These are phyloP conservation scores for Sphaerulina populicola DNA, from an alignment of 2,329 filamentous ascomycete genomes.

Conservation along the genomic window DNA sequence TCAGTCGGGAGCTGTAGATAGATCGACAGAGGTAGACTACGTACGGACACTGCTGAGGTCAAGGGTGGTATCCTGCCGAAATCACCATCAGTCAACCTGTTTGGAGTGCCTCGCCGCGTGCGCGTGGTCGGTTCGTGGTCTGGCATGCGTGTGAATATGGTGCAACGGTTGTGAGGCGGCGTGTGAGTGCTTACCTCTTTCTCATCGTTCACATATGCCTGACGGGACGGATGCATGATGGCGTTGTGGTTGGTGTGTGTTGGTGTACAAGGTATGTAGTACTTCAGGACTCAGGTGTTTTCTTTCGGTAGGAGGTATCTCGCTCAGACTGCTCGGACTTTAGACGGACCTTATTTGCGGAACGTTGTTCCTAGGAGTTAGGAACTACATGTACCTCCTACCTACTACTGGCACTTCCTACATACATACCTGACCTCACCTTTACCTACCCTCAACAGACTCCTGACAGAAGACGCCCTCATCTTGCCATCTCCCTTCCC, in stretches of 20 bases:
- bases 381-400: no score
- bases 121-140: background rate
- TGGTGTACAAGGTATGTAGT: background rate
- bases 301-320: no score
- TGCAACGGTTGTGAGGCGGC: conserved; percentile 7
- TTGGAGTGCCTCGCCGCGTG: background rate
- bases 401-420: no score
- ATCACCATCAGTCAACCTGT: conserved; percentile 23
- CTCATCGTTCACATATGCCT: background rate
- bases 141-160: conserved; percentile 29
- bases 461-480: background rate
- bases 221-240: background rate
- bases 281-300: no score
- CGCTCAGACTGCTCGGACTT: no score
- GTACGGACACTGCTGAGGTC: conserved; percentile 56
- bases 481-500: background rate
- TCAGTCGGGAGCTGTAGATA: background rate
- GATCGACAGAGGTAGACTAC: conserved; percentile 27
- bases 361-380: no score
- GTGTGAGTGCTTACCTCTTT: background rate
- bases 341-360: no score
- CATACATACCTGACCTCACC: no score
- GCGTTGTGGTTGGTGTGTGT: background rate
- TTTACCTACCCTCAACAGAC: background rate
- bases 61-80: conserved; percentile 48